Evolutionary conservation across 2,329 filamentous ascomycete genomes (phyloP).

Genomic region (Pseudonectria foliicola): DNA sequence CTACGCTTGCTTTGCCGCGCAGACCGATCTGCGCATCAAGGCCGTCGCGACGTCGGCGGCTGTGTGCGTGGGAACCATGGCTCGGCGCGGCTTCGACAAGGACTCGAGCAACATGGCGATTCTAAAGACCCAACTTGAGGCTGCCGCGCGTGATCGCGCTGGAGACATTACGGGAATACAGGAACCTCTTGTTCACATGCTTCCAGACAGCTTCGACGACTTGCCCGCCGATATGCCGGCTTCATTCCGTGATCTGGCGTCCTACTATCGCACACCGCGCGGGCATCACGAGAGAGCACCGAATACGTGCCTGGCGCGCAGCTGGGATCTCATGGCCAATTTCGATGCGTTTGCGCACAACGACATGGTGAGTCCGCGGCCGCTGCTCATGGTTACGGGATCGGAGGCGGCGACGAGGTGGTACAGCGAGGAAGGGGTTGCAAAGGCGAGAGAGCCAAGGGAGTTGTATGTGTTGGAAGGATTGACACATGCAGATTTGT

Average conservation of each 20-base stretch:
- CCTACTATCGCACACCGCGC: conserved; percentile 11
- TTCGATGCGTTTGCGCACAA: conserved; percentile 2
- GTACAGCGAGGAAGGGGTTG: conserved; percentile 7
- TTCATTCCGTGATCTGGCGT: conserved; percentile 1
- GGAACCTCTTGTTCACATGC: conserved; percentile 1
- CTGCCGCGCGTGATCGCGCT: conserved; percentile 4
- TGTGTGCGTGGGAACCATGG: conserved; percentile 24
- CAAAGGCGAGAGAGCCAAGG: conserved; percentile 11
- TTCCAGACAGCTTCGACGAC: conserved; percentile 1
- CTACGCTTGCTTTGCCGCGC: conserved; percentile 28
- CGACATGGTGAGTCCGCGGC: conserved; percentile 3
- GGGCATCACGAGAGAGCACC: not conserved
- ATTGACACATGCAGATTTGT: conserved; percentile 10
- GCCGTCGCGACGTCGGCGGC: conserved; percentile 26
- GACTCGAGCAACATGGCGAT: conserved; percentile 3
- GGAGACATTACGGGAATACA: conserved; percentile 1
- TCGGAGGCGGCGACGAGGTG: too few relatives aligned
- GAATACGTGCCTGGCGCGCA: too few relatives aligned
- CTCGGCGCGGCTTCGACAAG: conserved; percentile 11
- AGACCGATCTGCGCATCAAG: conserved; percentile 28
- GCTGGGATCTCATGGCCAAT: too few relatives aligned
- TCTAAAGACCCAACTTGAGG: conserved; percentile 1
- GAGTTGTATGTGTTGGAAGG: conserved; percentile 12
- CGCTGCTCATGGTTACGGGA: conserved; percentile 5
- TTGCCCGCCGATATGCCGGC: conserved; percentile 3